Percentiles rank a stretch among this genome's conserved stretches.
These are phyloP conservation scores for Cryphonectria japonica DNA, from an alignment of 2,329 filamentous ascomycete species.

Conservation along the genomic window DNA sequence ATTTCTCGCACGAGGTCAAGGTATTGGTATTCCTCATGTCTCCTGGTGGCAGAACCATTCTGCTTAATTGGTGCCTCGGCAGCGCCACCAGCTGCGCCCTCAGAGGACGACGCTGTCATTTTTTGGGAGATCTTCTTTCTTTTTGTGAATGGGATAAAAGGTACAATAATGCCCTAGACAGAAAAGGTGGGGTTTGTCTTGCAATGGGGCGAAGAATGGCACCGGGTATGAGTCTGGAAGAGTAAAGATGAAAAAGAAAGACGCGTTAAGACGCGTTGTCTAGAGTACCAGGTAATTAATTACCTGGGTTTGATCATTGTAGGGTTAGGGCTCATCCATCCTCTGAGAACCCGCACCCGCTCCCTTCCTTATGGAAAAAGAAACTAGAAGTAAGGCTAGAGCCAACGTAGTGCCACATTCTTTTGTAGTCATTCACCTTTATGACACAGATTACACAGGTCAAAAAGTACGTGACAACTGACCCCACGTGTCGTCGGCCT, in stretches of 20 bases:
- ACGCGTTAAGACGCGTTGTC: conserved; percentile 10
- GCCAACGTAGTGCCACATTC: not conserved
- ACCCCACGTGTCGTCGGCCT: too few relatives aligned
- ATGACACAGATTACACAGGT: too few relatives aligned
- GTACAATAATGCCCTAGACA: not conserved
- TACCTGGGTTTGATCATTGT: not conserved
- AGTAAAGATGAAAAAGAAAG: not conserved
- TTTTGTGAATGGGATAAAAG: not conserved
- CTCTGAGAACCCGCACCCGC: not conserved
- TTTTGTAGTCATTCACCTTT: not conserved
- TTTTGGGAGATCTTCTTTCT: not conserved
- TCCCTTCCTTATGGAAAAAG: not conserved
- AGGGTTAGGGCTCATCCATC: not conserved
- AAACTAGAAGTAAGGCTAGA: not conserved
- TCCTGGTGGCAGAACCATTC: conserved; percentile 20
- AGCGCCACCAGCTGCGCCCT: conserved; percentile 2
- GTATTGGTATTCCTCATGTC: conserved; percentile 92
- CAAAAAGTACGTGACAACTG: too few relatives aligned
- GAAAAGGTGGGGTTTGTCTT: not conserved
- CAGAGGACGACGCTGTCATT: conserved; percentile 26
- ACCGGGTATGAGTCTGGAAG: not conserved
- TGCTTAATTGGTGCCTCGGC: conserved; percentile 12
- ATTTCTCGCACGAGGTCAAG: conserved; percentile 87
- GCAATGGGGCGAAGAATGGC: not conserved
- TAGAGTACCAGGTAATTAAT: not conserved